Percentiles rank a stretch among this genome's conserved stretches.
phyloP scores from a whole-genome alignment of 2,329 filamentous ascomycete species.

The Fusarium chuoi region DNA sequence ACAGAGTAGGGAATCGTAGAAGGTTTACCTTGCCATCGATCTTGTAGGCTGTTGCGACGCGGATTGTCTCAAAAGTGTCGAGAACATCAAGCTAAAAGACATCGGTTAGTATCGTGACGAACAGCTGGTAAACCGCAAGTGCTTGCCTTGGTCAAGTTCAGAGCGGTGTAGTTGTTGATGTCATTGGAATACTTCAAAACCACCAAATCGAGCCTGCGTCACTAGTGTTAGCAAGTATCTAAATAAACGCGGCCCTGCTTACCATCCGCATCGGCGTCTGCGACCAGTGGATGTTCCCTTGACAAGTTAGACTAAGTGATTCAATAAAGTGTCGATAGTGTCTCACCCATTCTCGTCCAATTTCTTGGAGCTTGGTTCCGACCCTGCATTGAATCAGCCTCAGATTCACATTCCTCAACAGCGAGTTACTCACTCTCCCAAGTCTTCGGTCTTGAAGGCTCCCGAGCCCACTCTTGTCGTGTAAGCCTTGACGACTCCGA shows the following conservation, averaged over 20 bases:
- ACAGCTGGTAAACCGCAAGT: conserved; percentile 2
- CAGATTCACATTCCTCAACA: neutral
- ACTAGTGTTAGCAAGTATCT: neutral
- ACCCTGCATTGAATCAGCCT: conserved; percentile 30
- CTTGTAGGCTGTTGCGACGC: conserved; percentile 78
- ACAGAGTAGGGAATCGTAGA: neutral
- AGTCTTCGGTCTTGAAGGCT: conserved; percentile 73
- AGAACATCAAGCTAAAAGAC: conserved; percentile 58
- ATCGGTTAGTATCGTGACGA: neutral
- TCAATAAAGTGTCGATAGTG: fast-evolving
- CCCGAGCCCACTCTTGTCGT: conserved; percentile 71
- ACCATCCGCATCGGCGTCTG: conserved; percentile 67
- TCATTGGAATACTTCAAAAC: neutral
- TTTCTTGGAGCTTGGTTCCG: conserved; percentile 59
- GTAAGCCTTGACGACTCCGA: conserved; percentile 77
- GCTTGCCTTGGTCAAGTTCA: conserved; percentile 65
- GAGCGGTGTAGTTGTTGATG: conserved; percentile 73
- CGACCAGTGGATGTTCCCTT: conserved; percentile 64
- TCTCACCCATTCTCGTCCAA: conserved; percentile 55
- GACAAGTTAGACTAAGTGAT: neutral
- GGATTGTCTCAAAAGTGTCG: conserved; percentile 78
- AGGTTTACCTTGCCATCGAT: conserved; percentile 45
- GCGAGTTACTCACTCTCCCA: conserved; percentile 47
- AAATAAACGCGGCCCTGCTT: neutral
- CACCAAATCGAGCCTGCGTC: neutral